phyloP scores from a whole-genome alignment of 108 stramenopile species.

The Fragilaria radians region DNA sequence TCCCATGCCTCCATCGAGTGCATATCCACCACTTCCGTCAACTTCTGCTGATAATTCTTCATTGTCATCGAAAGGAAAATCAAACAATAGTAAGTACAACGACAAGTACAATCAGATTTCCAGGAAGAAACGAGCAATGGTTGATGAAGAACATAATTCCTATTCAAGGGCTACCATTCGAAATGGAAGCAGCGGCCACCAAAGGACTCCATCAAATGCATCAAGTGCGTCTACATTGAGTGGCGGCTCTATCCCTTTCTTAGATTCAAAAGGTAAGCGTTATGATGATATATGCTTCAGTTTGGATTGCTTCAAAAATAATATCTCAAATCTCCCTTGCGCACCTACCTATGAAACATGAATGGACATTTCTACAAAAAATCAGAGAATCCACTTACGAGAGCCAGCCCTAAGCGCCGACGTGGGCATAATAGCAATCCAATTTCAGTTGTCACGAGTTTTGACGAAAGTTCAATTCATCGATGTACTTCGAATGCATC shows the following conservation, averaged over 20 bases:
- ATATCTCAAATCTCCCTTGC: no score
- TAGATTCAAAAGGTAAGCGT: no score
- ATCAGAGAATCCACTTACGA: slow-evolving; percentile 15
- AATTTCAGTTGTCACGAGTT: slow-evolving; percentile 21
- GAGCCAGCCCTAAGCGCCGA: slow-evolving; percentile 41
- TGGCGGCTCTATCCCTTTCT: no score
- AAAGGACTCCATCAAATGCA: slow-evolving; percentile 17
- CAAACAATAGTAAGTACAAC: slow-evolving; percentile 24
- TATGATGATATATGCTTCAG: no score
- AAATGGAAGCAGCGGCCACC: slow-evolving; percentile 7
- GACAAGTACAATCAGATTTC: slow-evolving; percentile 30
- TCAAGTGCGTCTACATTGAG: slow-evolving; percentile 49
- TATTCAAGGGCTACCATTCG: no score
- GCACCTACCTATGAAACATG: no score
- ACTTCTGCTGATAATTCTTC: slow-evolving; percentile 1
- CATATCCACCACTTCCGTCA: slow-evolving; percentile 26
- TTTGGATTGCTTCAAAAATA: no score
- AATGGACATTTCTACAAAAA: no score
- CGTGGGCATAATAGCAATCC: slow-evolving; percentile 22
- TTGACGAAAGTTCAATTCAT: slow-evolving; percentile 9
- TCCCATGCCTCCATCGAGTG: slow-evolving; percentile 28
- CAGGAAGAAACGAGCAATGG: slow-evolving; percentile 4
- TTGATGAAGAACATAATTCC: slow-evolving; percentile 17
- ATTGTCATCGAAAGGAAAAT: slow-evolving; percentile 30
- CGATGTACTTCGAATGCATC: slow-evolving; percentile 15